Evolutionary conservation across 495 filamentous ascomycete genomes (phyloP).

Genomic region (Gamarada debralockiae): DNA sequence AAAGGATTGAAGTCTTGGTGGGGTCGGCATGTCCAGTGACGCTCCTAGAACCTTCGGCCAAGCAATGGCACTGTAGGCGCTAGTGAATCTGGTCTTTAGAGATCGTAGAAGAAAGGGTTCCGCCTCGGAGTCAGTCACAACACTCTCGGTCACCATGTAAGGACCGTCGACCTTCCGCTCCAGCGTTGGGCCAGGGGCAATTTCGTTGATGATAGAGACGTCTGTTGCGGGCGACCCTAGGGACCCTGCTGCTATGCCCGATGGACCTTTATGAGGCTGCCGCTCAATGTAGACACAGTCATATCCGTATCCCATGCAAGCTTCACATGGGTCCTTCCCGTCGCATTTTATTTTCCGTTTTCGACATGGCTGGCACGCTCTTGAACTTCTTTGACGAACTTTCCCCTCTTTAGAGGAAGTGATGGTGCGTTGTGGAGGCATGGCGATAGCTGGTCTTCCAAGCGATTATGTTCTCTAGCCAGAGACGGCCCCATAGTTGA

Average conservation of each 20-base stretch:
- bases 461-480: too few relatives aligned
- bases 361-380: conserved; percentile 16
- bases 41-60: conserved; percentile 46
- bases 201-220: background rate
- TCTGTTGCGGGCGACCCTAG: background rate
- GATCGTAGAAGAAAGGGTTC: background rate
- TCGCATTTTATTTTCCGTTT: conserved; percentile 39
- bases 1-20: conserved; percentile 46
- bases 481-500: too few relatives aligned
- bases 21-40: conserved; percentile 42
- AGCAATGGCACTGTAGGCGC: conserved; percentile 49
- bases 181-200: background rate
- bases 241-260: background rate
- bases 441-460: background rate
- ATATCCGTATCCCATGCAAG: conserved; percentile 12
- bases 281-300: conserved; percentile 11
- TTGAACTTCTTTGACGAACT: background rate
- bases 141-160: conserved; percentile 3
- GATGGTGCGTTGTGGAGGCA: background rate
- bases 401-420: background rate
- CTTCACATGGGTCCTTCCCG: conserved; percentile 9
- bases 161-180: background rate
- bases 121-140: background rate
- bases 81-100: conserved; percentile 30
- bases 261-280: background rate